A percentile compares a stretch with the other conserved stretches of the same genome.
These are phyloP conservation scores for Cutaneotrichosporon cyanovorans DNA, from an alignment of 1,284 basidiomycete species.

Conservation along the genomic window DNA sequence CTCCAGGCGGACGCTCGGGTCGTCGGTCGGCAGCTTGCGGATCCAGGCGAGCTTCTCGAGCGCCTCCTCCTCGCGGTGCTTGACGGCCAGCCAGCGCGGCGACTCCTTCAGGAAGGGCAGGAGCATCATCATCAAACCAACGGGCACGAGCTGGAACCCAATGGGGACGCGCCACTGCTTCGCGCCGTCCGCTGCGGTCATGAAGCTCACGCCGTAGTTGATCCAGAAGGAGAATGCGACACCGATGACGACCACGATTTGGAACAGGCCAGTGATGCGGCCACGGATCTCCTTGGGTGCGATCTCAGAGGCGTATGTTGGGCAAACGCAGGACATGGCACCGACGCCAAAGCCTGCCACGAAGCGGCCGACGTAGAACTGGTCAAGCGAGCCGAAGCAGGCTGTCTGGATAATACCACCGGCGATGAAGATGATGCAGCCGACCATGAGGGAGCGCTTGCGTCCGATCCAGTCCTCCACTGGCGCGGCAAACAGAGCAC, in stretches of 20 bases:
- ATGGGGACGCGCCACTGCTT: constrained; percentile 42
- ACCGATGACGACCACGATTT: constrained; percentile 60
- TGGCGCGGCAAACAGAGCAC: constrained; percentile 56
- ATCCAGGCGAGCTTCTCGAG: constrained; percentile 53
- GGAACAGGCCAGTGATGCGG: constrained; percentile 63
- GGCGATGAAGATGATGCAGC: constrained; percentile 56
- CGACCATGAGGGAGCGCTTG: constrained; percentile 53
- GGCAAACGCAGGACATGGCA: constrained; percentile 52
- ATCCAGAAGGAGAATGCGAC: constrained; percentile 37
- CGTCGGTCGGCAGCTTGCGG: constrained; percentile 51
- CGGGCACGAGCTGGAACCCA: constrained; percentile 53
- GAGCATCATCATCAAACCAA: constrained; percentile 65
- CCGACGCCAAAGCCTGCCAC: constrained; percentile 61
- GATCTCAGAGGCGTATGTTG: constrained; percentile 70
- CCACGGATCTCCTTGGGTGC: constrained; percentile 63
- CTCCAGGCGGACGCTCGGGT: constrained; percentile 51
- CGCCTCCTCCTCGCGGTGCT: constrained; percentile 52
- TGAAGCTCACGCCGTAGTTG: constrained; percentile 34
- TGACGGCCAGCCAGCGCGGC: constrained; percentile 55
- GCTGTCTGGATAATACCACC: constrained; percentile 56
- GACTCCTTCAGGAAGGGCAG: constrained; percentile 56
- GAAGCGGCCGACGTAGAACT: constrained; percentile 54
- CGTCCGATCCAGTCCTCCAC: constrained; percentile 42
- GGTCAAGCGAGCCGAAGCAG: constrained; percentile 9
- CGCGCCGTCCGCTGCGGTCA: constrained; percentile 22